Evolutionary conservation across 441 rosid species (phyloP).

Genomic region (Monsonia emarginata): DNA sequence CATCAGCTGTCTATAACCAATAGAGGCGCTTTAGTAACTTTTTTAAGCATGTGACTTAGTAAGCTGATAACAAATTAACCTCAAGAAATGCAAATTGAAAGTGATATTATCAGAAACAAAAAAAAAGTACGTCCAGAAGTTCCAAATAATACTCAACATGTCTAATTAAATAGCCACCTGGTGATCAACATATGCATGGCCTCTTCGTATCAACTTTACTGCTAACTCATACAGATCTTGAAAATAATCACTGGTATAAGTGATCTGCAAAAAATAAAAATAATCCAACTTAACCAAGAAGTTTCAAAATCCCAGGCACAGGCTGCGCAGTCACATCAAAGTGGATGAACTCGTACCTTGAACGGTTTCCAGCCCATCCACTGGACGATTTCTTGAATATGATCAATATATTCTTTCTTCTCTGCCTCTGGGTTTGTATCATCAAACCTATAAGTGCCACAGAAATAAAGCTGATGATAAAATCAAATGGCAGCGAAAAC

Average conservation of each 20-base stretch:
- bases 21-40: not conserved
- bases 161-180: conserved; percentile 41
- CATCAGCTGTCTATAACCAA: conserved; percentile 52
- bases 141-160: not conserved
- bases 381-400: conserved; percentile 78
- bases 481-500: too few relatives aligned
- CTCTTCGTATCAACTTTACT: conserved; percentile 74
- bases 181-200: conserved; percentile 94
- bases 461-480: conserved; percentile 12
- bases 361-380: conserved; percentile 99
- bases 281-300: conserved; percentile 10
- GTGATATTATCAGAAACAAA: not conserved
- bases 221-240: conserved; percentile 86
- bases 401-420: conserved; percentile 88
- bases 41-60: not conserved
- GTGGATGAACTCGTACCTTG: conserved; percentile 37
- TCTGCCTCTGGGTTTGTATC: conserved; percentile 98
- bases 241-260: conserved; percentile 92
- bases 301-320: conserved; percentile 3
- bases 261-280: conserved; percentile 40
- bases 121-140: not conserved
- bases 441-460: conserved; percentile 47
- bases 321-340: not conserved
- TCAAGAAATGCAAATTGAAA: not conserved
- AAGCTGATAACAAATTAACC: not conserved